Conservation (phyloP, 164 flowering plant species). For the Piper longum region DNA sequence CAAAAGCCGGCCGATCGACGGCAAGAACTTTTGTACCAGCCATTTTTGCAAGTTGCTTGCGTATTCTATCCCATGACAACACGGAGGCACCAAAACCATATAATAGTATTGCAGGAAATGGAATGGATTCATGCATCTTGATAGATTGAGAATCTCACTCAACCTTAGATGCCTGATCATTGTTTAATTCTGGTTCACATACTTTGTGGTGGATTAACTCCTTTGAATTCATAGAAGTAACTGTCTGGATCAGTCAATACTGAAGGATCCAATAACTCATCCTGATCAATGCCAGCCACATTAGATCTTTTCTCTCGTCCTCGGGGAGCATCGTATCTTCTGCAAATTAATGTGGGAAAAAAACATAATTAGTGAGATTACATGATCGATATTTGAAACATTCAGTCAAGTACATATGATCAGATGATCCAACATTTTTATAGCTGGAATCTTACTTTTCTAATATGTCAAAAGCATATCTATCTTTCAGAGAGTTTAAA, state of each 20-base stretch:
- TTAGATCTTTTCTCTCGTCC: constrained; percentile 20
- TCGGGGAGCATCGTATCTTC: constrained; percentile 22
- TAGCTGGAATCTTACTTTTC: too few relatives aligned
- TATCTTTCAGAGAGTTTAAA: too few relatives aligned
- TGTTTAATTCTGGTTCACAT: constrained; percentile 21
- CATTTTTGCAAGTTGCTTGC: constrained; percentile 57
- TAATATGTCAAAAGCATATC: too few relatives aligned
- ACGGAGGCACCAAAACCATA: constrained; percentile 96
- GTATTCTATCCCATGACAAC: constrained; percentile 70
- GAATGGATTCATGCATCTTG: constrained; percentile 9
- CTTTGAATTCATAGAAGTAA: constrained; percentile 61
- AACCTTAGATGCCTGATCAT: constrained; percentile 6
- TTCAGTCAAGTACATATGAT: too few relatives aligned
- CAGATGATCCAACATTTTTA: too few relatives aligned
- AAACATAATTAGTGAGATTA: too few relatives aligned
- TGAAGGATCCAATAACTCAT: constrained; percentile 58
- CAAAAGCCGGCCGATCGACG: constrained; percentile 97
- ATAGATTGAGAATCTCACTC: constrained; percentile 10
- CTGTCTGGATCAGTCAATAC: constrained; percentile 82
- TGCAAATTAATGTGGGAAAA: constrained; percentile 6
- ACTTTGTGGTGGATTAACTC: constrained; percentile 83
- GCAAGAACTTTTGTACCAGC: constrained; percentile 68
- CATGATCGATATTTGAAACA: too few relatives aligned
- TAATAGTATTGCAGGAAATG: constrained; percentile 45
- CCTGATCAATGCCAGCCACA: constrained; percentile 84